A percentile compares a stretch with the other conserved stretches of the same genome.
phyloP scores from a whole-genome alignment of 129 eudicot species.

The Artemisia annua region DNA sequence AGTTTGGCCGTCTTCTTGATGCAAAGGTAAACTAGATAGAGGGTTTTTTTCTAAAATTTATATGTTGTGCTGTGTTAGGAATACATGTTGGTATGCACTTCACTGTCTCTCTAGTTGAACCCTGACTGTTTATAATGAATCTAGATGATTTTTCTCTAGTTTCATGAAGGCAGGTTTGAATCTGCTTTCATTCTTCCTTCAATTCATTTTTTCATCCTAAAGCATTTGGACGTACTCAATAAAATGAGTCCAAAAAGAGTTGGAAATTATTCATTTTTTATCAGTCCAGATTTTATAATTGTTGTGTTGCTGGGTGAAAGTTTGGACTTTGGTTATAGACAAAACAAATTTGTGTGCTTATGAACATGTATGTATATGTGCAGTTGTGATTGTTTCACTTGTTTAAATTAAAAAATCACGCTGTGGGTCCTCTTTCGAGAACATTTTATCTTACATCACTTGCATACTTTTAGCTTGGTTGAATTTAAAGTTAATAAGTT shows the following conservation, averaged over 20 bases:
- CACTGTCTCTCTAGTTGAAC: too few species aligned
- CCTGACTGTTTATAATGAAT: not conserved
- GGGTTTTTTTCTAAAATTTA: not conserved
- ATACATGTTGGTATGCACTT: constrained; percentile 1
- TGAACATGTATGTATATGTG: not conserved
- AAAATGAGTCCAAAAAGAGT: not conserved
- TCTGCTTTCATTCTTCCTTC: not conserved
- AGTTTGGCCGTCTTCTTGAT: constrained; percentile 89
- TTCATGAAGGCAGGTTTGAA: not conserved
- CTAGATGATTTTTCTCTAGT: constrained; percentile 8
- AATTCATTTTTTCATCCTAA: not conserved
- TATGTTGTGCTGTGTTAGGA: not conserved
- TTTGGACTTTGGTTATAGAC: not conserved
- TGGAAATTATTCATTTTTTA: not conserved
- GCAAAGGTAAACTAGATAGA: constrained; percentile 64
- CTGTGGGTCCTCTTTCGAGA: not conserved
- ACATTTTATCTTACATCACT: not conserved
- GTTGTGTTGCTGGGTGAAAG: not conserved
- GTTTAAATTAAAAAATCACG: not conserved
- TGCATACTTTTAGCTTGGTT: not conserved
- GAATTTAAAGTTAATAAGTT: too few species aligned
- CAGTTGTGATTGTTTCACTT: not conserved
- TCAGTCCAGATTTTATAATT: not conserved
- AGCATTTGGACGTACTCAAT: not conserved
- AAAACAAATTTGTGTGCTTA: not conserved